A percentile compares a stretch with the other conserved stretches of the same genome.
Conservation (phyloP, 2,329 filamentous ascomycete species). For the Decorospora gaudefroyi region DNA sequence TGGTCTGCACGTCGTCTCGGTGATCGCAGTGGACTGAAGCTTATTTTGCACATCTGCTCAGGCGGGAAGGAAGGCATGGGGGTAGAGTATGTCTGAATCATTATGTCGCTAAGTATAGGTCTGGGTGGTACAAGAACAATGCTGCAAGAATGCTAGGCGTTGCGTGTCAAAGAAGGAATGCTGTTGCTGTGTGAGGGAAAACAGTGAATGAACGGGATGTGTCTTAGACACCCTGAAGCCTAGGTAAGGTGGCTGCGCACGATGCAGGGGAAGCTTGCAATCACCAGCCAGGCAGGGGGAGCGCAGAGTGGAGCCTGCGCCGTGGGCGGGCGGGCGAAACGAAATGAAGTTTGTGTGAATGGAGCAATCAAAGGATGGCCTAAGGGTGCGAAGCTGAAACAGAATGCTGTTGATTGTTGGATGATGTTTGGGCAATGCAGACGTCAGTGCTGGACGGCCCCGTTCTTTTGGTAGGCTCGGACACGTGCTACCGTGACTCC, state of each 20-base stretch:
- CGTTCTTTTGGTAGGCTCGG: slow-evolving; percentile 3
- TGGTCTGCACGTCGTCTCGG: slow-evolving; percentile 23
- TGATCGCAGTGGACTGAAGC: slow-evolving; percentile 26
- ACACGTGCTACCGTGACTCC: slow-evolving; percentile 19
- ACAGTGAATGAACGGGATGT: slow-evolving; percentile 17
- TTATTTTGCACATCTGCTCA: slow-evolving; percentile 26
- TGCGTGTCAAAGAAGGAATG: slow-evolving; percentile 12
- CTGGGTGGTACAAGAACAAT: slow-evolving; percentile 16
- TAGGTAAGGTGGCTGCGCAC: slow-evolving; percentile 12
- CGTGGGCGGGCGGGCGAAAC: slow-evolving; percentile 16
- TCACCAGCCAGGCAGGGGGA: slow-evolving; percentile 29
- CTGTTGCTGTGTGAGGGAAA: slow-evolving; percentile 19
- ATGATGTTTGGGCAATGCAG: slow-evolving; percentile 7
- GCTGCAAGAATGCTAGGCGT: slow-evolving; percentile 5
- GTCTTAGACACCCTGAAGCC: slow-evolving; percentile 20
- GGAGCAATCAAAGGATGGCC: slow-evolving; percentile 11
- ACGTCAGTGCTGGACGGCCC: slow-evolving; percentile 9
- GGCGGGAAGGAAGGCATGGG: slow-evolving; percentile 16
- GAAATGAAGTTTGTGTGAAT: slow-evolving; percentile 23
- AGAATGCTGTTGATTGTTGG: slow-evolving; percentile 9
- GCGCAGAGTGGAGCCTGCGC: slow-evolving; percentile 11
- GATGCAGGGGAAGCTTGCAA: slow-evolving; percentile 29
- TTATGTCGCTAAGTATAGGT: slow-evolving; percentile 12
- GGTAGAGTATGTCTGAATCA: slow-evolving; percentile 26
- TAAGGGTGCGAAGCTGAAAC: slow-evolving; percentile 18